Base-by-base conservation (phyloP, 2,329 filamentous ascomycete genomes). In the Trichoderma guizhouense region DNA sequence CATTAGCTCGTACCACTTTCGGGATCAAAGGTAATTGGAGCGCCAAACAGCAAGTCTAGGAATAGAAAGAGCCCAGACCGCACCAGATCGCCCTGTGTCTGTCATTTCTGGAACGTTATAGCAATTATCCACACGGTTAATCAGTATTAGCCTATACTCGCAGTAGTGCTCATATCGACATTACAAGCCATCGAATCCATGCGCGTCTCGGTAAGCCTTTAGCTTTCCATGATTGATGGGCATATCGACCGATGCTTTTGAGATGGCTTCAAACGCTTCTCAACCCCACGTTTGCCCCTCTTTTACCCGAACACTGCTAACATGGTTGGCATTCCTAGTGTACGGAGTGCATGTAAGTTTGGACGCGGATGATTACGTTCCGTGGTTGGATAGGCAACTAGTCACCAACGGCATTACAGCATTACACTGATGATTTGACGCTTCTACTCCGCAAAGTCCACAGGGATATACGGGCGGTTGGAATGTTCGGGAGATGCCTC, bases 221-320 rank as follows among this genome's bases (percentile, higher is more conserved):
- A 30, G 53, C 36, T 51, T n/a, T 28, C 34, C 4, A 14, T 24
- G 30, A 55, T 34, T 28, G 26, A 18, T 57, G 51, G 24, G 36
- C 34, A 36, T 24, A 34, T 65, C 28, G n/a, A 36, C 39, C 34
- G 8, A 55, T 65, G 28, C 30, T 39, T 21, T 11, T 34, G 24
- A 26, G 30, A 30, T 34, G 63, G 28, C 28, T 36, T 18, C 51
- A 39, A 66, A 12, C 6, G 24, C 47, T 24, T 47, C 26, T 32
- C n/a, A 69, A 60, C 65, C 53, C 55, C 55, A 61, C 36, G 55
- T 34, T 69, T 60, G 66, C 66, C 55, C 66, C 66, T 69, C 68
- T 71, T 64, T 71, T 63, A 63, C 47, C 68, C 68, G 58, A 43
- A 12, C 24, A 26, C 0, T 36, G 24, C 30, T 62, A 39, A 30